Percentiles rank a stretch among this genome's conserved stretches.
Evolutionary conservation across 345 rosid genomes (phyloP).

Genomic region (Balakata baccata): DNA sequence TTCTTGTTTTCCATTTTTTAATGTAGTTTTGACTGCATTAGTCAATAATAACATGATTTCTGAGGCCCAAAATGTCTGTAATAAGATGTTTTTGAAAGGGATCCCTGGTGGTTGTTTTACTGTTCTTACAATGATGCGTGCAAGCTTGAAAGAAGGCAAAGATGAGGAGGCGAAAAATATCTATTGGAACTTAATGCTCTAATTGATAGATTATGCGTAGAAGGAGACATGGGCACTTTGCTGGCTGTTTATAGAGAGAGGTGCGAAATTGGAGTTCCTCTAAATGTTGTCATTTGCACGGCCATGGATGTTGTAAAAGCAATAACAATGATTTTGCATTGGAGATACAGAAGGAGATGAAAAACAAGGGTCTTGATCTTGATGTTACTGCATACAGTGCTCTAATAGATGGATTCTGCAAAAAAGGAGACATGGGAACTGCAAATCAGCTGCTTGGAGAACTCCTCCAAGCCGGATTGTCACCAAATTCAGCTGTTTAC

Average conservation of each 20-base stretch:
- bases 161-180: conserved; percentile 44
- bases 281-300: too few species aligned
- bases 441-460: too few species aligned
- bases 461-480: too few species aligned
- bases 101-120: conserved; percentile 44
- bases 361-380: conserved; percentile 37
- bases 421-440: too few species aligned
- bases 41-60: conserved; percentile 39
- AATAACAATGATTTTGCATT: conserved; percentile 43
- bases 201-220: conserved; percentile 22
- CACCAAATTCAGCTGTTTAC: too few species aligned
- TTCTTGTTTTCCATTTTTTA: conserved; percentile 38
- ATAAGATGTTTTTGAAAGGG: conserved; percentile 45
- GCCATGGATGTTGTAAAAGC: too few species aligned
- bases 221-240: too few species aligned
- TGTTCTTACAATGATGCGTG: conserved; percentile 41
- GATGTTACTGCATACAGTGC: too few species aligned
- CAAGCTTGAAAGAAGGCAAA: conserved; percentile 48
- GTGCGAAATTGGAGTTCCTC: too few species aligned
- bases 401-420: too few species aligned
- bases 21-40: conserved; percentile 42
- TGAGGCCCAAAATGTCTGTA: conserved; percentile 44
- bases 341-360: conserved; percentile 50
- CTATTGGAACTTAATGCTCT: conserved; percentile 46
- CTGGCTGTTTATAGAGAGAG: too few species aligned